Conservation (phyloP, 176 grass and related monocot species). For the Zizania latifolia region DNA sequence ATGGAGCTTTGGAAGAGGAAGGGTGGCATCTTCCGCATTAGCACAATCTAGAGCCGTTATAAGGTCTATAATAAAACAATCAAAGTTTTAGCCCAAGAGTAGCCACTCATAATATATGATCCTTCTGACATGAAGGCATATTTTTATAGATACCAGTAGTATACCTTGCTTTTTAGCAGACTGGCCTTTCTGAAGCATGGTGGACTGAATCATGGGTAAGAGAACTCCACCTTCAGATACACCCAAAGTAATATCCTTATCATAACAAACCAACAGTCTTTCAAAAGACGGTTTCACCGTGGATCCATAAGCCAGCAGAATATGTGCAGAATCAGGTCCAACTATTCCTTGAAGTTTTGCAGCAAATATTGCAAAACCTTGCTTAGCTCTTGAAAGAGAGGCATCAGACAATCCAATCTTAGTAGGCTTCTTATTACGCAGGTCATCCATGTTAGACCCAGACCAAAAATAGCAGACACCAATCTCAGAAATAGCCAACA, state of each 20-base stretch:
- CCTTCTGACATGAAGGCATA: constrained; percentile 4
- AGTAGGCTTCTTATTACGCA: constrained; percentile 67
- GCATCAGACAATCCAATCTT: constrained; percentile 51
- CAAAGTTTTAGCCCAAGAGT: constrained; percentile 24
- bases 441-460: constrained; percentile 48
- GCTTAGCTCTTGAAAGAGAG: constrained; percentile 39
- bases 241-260: constrained; percentile 64
- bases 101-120: neutral
- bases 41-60: constrained; percentile 78
- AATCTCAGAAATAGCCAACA: constrained; percentile 83
- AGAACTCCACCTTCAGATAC: constrained; percentile 62
- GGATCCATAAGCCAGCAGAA: constrained; percentile 78
- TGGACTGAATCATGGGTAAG: constrained; percentile 45
- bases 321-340: constrained; percentile 59
- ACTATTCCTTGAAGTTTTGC: constrained; percentile 61
- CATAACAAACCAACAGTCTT: constrained; percentile 63
- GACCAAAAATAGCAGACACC: constrained; percentile 90
- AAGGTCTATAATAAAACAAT: constrained; percentile 37
- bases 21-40: constrained; percentile 84
- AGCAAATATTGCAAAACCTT: constrained; percentile 55
- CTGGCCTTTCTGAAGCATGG: constrained; percentile 45
- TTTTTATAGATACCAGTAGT: neutral
- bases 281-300: constrained; percentile 85
- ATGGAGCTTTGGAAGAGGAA: constrained; percentile 82
- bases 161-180: constrained; percentile 59